phyloP scores from a whole-genome alignment of 495 filamentous ascomycete genomes.

The Barbatosphaeria neglecta region DNA sequence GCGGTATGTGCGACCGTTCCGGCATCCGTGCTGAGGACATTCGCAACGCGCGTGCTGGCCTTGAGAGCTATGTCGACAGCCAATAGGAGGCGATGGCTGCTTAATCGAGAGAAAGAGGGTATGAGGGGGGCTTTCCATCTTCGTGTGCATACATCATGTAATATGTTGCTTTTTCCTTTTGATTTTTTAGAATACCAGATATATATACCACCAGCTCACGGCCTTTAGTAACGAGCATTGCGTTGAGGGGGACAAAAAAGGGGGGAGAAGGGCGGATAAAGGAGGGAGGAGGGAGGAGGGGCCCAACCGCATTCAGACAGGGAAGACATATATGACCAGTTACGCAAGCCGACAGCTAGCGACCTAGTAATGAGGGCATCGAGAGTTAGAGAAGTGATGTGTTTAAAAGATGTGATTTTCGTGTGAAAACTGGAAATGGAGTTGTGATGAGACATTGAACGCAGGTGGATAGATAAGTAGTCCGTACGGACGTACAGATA shows the following conservation, averaged over 20 bases:
- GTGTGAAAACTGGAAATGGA: too few relatives aligned
- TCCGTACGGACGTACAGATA: too few relatives aligned
- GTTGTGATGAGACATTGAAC: too few relatives aligned
- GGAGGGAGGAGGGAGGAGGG: too few relatives aligned
- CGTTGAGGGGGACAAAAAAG: background rate
- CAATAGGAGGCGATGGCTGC: constrained; percentile 3
- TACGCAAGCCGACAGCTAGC: too few relatives aligned
- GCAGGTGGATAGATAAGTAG: too few relatives aligned
- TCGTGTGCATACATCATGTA: background rate
- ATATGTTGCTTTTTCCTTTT: background rate
- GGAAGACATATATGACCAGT: too few relatives aligned
- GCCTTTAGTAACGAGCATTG: too few relatives aligned
- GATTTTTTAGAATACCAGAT: background rate
- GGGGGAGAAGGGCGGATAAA: background rate
- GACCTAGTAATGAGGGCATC: too few relatives aligned
- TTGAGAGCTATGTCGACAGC: constrained; percentile 4
- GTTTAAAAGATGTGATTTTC: too few relatives aligned
- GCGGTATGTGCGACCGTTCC: constrained; percentile 84
- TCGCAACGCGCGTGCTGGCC: constrained; percentile 12
- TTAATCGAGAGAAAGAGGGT: background rate
- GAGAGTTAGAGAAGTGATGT: too few relatives aligned
- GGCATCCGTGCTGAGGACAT: constrained; percentile 76
- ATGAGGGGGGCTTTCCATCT: background rate
- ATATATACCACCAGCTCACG: background rate
- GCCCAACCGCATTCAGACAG: background rate